phyloP scores from a whole-genome alignment of 495 filamentous ascomycete genomes.

The Hyaloscypha finlandica region DNA sequence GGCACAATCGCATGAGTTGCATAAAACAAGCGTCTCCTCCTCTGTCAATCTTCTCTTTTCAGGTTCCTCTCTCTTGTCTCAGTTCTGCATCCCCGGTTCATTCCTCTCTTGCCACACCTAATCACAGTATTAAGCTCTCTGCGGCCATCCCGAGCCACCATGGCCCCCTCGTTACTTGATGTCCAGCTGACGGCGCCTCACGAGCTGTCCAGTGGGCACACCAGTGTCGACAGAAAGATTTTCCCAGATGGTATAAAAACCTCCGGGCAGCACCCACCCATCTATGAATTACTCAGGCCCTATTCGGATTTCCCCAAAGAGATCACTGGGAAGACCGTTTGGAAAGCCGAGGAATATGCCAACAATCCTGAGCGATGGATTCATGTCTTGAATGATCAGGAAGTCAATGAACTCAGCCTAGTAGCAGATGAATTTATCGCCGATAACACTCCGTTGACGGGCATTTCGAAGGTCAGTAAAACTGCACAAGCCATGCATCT shows the following conservation, averaged over 20 bases:
- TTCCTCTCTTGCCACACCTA: neutral
- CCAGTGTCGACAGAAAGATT: slow-evolving; percentile 33
- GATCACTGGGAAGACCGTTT: slow-evolving; percentile 76
- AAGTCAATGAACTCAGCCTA: slow-evolving; percentile 67
- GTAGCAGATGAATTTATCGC: slow-evolving; percentile 70
- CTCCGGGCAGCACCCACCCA: slow-evolving; percentile 77
- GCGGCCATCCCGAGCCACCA: neutral
- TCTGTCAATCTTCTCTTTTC: too few relatives aligned
- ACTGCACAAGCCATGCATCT: neutral
- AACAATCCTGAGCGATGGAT: slow-evolving; percentile 75
- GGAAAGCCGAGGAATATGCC: slow-evolving; percentile 72
- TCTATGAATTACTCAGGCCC: slow-evolving; percentile 63
- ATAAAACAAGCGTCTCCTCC: too few relatives aligned
- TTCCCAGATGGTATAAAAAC: slow-evolving; percentile 60
- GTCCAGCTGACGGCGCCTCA: slow-evolving; percentile 9
- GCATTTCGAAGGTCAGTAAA: slow-evolving; percentile 63
- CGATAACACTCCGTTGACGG: slow-evolving; percentile 63
- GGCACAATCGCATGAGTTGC: too few relatives aligned
- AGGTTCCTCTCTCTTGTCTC: too few relatives aligned
- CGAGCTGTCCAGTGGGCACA: slow-evolving; percentile 20
- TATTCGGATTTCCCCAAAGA: slow-evolving; percentile 74
- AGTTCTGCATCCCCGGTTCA: too few relatives aligned
- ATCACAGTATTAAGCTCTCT: neutral
- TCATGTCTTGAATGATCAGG: slow-evolving; percentile 64
- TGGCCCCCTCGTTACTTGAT: slow-evolving; percentile 14